Evolutionary conservation across 352 stramenopile genomes (phyloP), one percentile per base, ranked within the genome.

Genomic region (Pythium rishiriense): DNA sequence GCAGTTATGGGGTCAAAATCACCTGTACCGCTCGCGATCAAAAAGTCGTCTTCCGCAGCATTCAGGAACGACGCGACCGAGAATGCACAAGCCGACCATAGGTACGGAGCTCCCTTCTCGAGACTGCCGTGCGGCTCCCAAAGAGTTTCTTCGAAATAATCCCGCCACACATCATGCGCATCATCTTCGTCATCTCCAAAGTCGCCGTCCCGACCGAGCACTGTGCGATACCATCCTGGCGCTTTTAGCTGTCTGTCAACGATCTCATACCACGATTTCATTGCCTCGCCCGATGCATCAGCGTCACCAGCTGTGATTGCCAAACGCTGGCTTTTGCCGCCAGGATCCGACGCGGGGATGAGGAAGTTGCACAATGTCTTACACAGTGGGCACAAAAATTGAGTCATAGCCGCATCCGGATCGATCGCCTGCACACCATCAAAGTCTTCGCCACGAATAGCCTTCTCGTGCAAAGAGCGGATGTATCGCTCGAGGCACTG

Each of bases 311-410:
- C 29, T 50, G 37, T 33, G 14, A 54, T 52, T 1, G 31, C 35
- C 49, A 62, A 50, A 0, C 7, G 45, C 21, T 52, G 21, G 1
- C 3, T 10, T 14, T n/a, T 37, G n/a, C 64, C 51, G 25, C 69
- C 68, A 5, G 82, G 81, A 49, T 90, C 79, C 8, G 80, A 82
- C 9, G 82, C 88, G 25, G 91, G 91, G 29, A 98, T 82, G 28
- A 98, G 69, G 46, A 97, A 93, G 62, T 98, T 98, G 65, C 87
- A 94, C 29, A 98, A 61, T 9, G 79, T 95, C 74, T 98, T 98
- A 71, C 92, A 98, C 50, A 98, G 58, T 10, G 92, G 92, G 58
- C 92, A 98, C 47, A 98, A 63, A 26, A 97, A 98, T 66, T 98
- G 87, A 7, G 83, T 96, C 87, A 96, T 96, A 11, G 83, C 78